phyloP scores from a whole-genome alignment of 1,284 basidiomycete species.

The Ceratobasidium sp. region DNA sequence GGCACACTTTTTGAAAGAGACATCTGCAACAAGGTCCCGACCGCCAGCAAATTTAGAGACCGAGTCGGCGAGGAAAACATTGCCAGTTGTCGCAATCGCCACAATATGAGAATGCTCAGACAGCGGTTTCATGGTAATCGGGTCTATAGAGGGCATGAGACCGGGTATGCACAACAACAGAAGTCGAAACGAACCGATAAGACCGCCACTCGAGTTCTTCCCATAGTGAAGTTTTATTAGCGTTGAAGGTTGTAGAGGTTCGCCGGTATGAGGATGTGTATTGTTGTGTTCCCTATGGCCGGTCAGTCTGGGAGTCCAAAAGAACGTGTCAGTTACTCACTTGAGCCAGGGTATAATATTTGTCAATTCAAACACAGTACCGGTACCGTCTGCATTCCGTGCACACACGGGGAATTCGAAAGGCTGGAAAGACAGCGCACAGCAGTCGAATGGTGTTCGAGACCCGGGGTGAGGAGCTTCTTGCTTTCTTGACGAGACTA shows the following conservation, averaged over 20 bases:
- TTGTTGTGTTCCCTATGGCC: conserved; percentile 75
- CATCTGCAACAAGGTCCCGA: conserved; percentile 87
- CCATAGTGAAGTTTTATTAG: conserved; percentile 92
- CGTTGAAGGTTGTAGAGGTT: conserved; percentile 79
- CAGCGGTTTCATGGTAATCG: conserved; percentile 94
- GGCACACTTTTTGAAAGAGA: conserved; percentile 82
- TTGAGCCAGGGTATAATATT: conserved; percentile 95
- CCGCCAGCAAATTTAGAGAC: conserved; percentile 79
- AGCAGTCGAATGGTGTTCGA: conserved; percentile 89
- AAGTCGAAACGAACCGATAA: conserved; percentile 53
- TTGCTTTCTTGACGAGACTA: conserved; percentile 67
- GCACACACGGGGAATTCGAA: conserved; percentile 92
- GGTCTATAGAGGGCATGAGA: conserved; percentile 70
- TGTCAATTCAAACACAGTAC: conserved; percentile 85
- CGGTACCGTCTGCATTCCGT: conserved; percentile 80
- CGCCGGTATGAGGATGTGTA: conserved; percentile 88
- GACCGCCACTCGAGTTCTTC: conserved; percentile 80
- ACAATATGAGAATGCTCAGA: conserved; percentile 92
- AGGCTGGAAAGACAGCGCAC: conserved; percentile 91
- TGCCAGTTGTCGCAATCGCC: conserved; percentile 89
- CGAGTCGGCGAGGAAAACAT: conserved; percentile 91
- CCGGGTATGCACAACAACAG: background rate
- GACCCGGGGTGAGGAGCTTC: conserved; percentile 71
- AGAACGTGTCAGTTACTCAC: conserved; percentile 62
- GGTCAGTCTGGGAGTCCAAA: conserved; percentile 28